Evolutionary conservation across 2,329 filamentous ascomycete species (phyloP), one percentile per base, ranked within the genome.

Genomic region (Talaromyces albobiverticillius): DNA sequence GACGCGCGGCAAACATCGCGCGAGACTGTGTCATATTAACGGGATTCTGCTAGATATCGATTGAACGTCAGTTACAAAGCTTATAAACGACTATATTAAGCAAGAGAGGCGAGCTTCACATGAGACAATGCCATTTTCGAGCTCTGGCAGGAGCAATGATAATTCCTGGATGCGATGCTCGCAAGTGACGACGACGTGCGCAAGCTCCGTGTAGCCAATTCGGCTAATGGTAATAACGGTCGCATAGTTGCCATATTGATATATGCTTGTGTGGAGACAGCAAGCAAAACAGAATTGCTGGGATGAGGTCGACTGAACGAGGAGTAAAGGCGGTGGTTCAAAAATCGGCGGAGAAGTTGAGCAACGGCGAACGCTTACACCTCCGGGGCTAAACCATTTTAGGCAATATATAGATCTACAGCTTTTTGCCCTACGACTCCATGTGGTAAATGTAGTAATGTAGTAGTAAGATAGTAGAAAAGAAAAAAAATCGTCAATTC

Each of bases 401-500:
- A 10, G 26, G 26, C 5, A 29, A 29, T 5, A 5, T 29, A 29
- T 29, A 29, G 26, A 29, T 29, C 26, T 29, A 5, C 10, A 6
- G 26, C 26, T 29, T 10, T 29, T 29, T 29, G 5, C 26, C 10
- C 10, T 29, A 29, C n/a, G n/a, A n/a, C n/a, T n/a, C n/a, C n/a
- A n/a, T n/a, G n/a, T n/a, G n/a, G n/a, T n/a, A n/a, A n/a, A n/a
- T n/a, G n/a, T n/a, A 40, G 14, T 4, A 40, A n/a, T 6, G 36
- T n/a, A n/a, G 6, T 5, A 43, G 20, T 2, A 3, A 41, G 7
- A 42, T 22, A 22, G 22, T 5, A 52, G 20, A 16, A 22, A n/a
- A 42, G 20, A 34, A 32, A 11, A n/a, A 45, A 36, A 46, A 18
- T 52, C 49, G 32, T 45, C 22, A 51, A 45, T 50, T 55, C 48